Evolutionary conservation across 2,329 filamentous ascomycete genomes (phyloP).

Genomic region (Colletotrichum navitas): DNA sequence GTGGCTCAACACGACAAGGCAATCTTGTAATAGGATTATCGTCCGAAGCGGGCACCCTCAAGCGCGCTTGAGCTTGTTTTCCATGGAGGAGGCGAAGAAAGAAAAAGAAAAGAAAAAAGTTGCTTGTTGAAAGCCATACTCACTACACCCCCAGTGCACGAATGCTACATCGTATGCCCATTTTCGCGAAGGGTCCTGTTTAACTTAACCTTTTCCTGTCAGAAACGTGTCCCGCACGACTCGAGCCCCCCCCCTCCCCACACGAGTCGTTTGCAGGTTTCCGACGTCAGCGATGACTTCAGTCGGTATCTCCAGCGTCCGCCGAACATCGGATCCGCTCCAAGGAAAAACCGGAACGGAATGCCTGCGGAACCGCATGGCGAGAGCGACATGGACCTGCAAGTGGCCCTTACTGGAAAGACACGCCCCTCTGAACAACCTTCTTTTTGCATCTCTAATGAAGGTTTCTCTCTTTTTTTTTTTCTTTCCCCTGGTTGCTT

Average conservation of each 20-base stretch:
- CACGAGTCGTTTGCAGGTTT: constrained; percentile 8
- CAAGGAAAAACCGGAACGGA: not conserved
- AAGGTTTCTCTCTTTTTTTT: not conserved
- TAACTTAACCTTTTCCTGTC: not conserved
- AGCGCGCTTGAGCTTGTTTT: constrained; percentile 12
- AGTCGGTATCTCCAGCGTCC: not conserved
- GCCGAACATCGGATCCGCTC: too few species aligned
- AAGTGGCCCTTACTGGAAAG: too few species aligned
- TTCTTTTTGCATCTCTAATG: not conserved
- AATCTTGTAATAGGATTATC: constrained; percentile 23
- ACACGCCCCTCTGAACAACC: constrained; percentile 14
- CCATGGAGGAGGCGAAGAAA: not conserved
- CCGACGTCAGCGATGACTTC: constrained; percentile 35
- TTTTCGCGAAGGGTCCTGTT: constrained; percentile 3
- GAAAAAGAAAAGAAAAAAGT: constrained; percentile 18
- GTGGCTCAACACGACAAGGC: constrained; percentile 6
- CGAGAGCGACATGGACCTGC: not conserved
- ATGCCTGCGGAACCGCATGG: not conserved
- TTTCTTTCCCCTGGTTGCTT: not conserved
- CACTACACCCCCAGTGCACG: not conserved
- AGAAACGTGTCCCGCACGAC: constrained; percentile 10
- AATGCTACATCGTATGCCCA: not conserved
- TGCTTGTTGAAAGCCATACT: not conserved
- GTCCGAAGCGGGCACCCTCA: constrained; percentile 22
- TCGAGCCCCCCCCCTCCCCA: not conserved